Base-by-base conservation (phyloP, 2,329 filamentous ascomycete genomes). In the Albifimbria verrucaria region DNA sequence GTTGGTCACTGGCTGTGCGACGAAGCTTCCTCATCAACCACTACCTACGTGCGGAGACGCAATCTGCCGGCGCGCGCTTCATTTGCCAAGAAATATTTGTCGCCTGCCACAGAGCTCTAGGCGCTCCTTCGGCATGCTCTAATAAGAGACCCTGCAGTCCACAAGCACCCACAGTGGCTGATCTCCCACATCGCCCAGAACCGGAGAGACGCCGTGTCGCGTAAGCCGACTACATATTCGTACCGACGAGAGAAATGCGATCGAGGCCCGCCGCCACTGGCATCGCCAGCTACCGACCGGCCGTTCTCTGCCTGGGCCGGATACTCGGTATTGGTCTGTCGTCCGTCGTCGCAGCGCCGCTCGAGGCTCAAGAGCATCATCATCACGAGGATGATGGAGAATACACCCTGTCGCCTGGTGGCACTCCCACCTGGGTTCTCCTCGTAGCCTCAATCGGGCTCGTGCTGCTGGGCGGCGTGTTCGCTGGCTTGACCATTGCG, bases 401-500 rank as follows among this genome's bases (percentile, higher is more conserved):
- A 52, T 76, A 73, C 32, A 77, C 79, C 56, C 49, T 51, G 4
- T 77, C 84, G 51, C 70, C 74, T 7, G 75, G 80, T 22, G 86
- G 88, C 56, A 80, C 85, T 7, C 81, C 82, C 49, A 75, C 96
- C 60, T 96, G 90, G 89, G 76, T 93, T 45, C 91, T 97, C 65
- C 81, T 94, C 57, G 78, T 86, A 52, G 79, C 92, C 25, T 95
- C 93, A 18, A 81, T 90, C 55, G 80, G 85, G 22, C 80, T 99
- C 52, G 94, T 97, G 10, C 76, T 97, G 55, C 81, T 90, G 1
- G 94, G 94, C 57, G 94, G 94, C 57, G 91, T 90, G 39, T 99
- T 99, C 74, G 94, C 94, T 10, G 94, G 94, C 28, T 75, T 99
- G 71, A 99, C 94, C 18, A 92, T 94, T 67, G 90, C 90, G 81